A percentile compares a stretch with the other conserved stretches of the same genome.
Evolutionary conservation across 345 rosid species (phyloP).

Genomic region (Citrus maxima): DNA sequence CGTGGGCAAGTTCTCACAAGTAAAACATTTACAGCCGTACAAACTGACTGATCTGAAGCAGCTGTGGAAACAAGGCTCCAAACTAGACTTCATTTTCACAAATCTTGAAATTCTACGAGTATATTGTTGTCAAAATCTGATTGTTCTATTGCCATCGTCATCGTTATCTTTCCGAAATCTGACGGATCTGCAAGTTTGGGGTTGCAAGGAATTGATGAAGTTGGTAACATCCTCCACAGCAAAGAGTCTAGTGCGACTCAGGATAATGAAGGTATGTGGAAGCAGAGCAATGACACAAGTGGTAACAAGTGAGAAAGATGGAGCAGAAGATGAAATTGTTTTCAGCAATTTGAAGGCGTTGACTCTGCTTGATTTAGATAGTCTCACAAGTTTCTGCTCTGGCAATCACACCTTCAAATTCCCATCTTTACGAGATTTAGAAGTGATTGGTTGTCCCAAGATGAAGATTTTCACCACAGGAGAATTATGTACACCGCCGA

Average conservation of each 20-base stretch:
- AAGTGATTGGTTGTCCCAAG: too few relatives aligned
- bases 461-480: too few relatives aligned
- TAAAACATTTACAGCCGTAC: neutral
- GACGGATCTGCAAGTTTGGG: neutral
- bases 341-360: neutral
- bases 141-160: neutral
- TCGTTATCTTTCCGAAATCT: neutral
- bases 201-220: neutral
- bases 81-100: neutral
- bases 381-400: neutral
- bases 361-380: neutral
- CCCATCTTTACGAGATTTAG: too few relatives aligned
- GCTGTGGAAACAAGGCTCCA: slow-evolving; percentile 8
- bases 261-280: neutral
- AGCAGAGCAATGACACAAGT: neutral
- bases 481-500: neutral
- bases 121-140: neutral
- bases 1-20: neutral
- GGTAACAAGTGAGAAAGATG: neutral
- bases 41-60: neutral
- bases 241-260: neutral
- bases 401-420: neutral
- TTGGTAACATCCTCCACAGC: slow-evolving; percentile 8
- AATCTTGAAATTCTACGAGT: neutral
- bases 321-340: neutral